A percentile compares a stretch with the other conserved stretches of the same genome.
phyloP scores from a whole-genome alignment of 495 filamentous ascomycete species.

The Bacidia gigantensis region DNA sequence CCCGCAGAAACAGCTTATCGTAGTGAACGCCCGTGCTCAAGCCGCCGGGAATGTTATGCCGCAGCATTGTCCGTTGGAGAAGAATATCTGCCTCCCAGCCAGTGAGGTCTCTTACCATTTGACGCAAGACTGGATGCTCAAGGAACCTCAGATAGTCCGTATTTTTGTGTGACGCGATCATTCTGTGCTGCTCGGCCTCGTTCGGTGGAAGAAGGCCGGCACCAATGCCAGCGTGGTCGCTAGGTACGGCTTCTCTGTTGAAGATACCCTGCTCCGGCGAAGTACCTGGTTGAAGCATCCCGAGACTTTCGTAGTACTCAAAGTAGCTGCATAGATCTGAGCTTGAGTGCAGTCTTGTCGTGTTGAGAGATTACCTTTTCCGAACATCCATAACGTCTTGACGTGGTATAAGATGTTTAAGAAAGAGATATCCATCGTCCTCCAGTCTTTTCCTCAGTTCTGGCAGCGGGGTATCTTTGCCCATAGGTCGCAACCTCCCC shows the following conservation, averaged over 20 bases:
- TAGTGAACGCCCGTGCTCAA: slow-evolving; percentile 52
- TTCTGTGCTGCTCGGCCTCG: slow-evolving; percentile 7
- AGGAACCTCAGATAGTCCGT: slow-evolving; percentile 27
- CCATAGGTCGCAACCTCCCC: slow-evolving; percentile 10
- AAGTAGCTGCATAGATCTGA: slow-evolving; percentile 33
- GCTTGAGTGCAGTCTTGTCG: not conserved
- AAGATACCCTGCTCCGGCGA: slow-evolving; percentile 38
- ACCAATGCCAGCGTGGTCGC: slow-evolving; percentile 43
- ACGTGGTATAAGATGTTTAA: slow-evolving; percentile 45
- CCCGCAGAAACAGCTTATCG: slow-evolving; percentile 51
- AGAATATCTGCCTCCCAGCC: slow-evolving; percentile 42
- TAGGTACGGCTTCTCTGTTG: slow-evolving; percentile 31
- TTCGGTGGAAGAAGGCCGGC: slow-evolving; percentile 17
- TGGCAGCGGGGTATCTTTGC: slow-evolving; percentile 20
- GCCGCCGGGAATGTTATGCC: slow-evolving; percentile 45
- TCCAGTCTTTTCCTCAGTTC: slow-evolving; percentile 38
- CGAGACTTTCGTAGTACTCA: slow-evolving; percentile 36
- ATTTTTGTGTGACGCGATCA: slow-evolving; percentile 17
- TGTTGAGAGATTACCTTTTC: slow-evolving; percentile 16
- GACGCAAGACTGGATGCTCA: slow-evolving; percentile 36
- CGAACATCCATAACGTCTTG: slow-evolving; percentile 42
- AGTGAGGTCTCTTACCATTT: slow-evolving; percentile 39
- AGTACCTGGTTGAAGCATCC: slow-evolving; percentile 36
- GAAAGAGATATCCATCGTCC: slow-evolving; percentile 46
- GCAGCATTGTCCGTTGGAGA: slow-evolving; percentile 33